phyloP scores from a whole-genome alignment of 805 yeast species.

The Wickerhamiella azymoides region DNA sequence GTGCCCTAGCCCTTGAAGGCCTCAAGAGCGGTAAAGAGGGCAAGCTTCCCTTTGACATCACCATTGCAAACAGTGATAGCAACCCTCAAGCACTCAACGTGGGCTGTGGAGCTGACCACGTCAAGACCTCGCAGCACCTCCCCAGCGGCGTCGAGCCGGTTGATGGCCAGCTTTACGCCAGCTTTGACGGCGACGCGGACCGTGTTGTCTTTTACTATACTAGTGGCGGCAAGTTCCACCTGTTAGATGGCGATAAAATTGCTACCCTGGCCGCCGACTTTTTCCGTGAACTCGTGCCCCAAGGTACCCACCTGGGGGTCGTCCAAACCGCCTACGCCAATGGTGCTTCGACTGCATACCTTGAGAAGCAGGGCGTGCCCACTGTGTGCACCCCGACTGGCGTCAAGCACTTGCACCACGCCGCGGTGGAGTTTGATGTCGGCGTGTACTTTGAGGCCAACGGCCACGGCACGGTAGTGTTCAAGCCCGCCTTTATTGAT shows the following conservation, averaged over 20 bases:
- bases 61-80: slow-evolving; percentile 36
- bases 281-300: slow-evolving; percentile 35
- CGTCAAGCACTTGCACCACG: slow-evolving; percentile 91
- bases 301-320: slow-evolving; percentile 52
- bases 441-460: slow-evolving; percentile 97
- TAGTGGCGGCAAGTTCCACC: slow-evolving; percentile 23
- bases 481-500: slow-evolving; percentile 40
- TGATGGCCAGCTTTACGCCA: slow-evolving; percentile 46
- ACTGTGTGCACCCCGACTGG: slow-evolving; percentile 90
- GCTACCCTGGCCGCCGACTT: slow-evolving; percentile 71
- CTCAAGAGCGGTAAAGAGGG: slow-evolving; percentile 27
- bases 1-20: slow-evolving; percentile 55
- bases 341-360: slow-evolving; percentile 71
- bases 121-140: slow-evolving; percentile 70
- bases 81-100: slow-evolving; percentile 51
- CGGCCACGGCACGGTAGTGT: slow-evolving; percentile 96
- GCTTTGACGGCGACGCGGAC: slow-evolving; percentile 97
- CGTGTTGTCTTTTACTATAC: slow-evolving; percentile 61
- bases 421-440: slow-evolving; percentile 68
- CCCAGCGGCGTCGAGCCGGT: slow-evolving; percentile 46
- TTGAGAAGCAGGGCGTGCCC: slow-evolving; percentile 52
- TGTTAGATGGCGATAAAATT: slow-evolving; percentile 85
- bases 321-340: slow-evolving; percentile 98
- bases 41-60: slow-evolving; percentile 31
- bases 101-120: slow-evolving; percentile 90